Conservation (phyloP, 2,329 filamentous ascomycete genomes). For the Fusarium transvaalense region DNA sequence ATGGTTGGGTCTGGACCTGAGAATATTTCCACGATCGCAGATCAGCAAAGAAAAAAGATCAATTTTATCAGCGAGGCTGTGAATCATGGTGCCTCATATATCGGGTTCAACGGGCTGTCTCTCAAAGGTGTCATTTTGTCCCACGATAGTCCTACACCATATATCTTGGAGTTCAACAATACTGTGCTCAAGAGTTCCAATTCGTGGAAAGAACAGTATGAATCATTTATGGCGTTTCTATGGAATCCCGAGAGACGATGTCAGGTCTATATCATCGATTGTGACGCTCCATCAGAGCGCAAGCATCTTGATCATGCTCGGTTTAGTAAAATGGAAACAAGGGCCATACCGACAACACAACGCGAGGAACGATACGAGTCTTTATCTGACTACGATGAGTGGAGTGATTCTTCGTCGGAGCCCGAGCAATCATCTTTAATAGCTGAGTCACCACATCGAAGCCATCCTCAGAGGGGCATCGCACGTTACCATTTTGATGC, state of each 20-base stretch:
- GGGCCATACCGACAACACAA: background rate
- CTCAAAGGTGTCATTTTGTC: background rate
- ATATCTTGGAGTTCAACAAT: conserved; percentile 17
- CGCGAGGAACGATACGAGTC: background rate
- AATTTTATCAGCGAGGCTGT: conserved; percentile 4
- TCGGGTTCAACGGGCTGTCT: conserved; percentile 32
- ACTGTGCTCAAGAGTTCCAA: background rate
- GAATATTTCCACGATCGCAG: background rate
- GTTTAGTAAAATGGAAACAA: background rate
- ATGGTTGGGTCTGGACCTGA: background rate
- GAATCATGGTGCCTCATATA: conserved; percentile 20
- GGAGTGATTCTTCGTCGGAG: background rate
- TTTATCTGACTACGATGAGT: background rate
- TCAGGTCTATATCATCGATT: conserved; percentile 36
- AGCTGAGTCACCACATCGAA: background rate
- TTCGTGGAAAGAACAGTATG: conserved; percentile 3
- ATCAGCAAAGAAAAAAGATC: conserved; percentile 31
- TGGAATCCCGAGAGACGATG: background rate
- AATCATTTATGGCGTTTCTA: conserved; percentile 14
- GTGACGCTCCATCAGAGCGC: conserved; percentile 19
- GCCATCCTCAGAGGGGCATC: background rate
- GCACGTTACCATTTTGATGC: background rate
- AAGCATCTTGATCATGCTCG: background rate
- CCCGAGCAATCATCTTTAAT: fast-evolving
- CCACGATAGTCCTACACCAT: background rate